Conservation (phyloP, 1,284 basidiomycete species). For the Termitomyces sp. region DNA sequence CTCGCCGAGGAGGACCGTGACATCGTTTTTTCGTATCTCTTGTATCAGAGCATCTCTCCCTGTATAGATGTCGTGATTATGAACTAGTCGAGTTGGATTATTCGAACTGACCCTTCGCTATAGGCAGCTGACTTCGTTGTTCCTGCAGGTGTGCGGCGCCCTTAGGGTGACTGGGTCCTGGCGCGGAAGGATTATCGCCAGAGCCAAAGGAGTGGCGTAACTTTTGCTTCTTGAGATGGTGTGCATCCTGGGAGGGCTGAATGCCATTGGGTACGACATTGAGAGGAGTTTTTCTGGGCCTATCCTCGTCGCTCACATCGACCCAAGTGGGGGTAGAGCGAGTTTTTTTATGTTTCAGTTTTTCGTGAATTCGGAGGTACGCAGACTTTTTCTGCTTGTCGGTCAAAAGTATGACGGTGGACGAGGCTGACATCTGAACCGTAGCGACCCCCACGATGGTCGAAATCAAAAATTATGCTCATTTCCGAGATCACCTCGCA, state of each 20-base stretch:
- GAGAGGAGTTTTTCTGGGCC: constrained; percentile 20
- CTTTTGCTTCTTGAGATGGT: constrained; percentile 13
- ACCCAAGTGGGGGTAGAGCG: constrained; percentile 22
- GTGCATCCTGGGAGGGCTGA: constrained; percentile 8
- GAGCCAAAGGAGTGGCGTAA: constrained; percentile 3
- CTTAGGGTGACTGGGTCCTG: constrained; percentile 17
- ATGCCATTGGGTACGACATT: constrained; percentile 23
- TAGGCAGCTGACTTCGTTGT: constrained; percentile 69
- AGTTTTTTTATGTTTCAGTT: constrained; percentile 5
- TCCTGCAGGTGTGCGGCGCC: constrained; percentile 38
- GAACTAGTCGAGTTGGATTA: neutral
- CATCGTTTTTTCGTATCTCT: constrained; percentile 76
- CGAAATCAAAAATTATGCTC: constrained; percentile 1
- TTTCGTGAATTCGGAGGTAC: constrained; percentile 2
- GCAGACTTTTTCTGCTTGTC: constrained; percentile 6
- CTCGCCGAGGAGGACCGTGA: constrained; percentile 90
- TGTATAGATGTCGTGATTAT: constrained; percentile 24
- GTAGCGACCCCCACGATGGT: neutral
- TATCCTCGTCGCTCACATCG: constrained; percentile 30
- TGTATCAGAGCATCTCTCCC: constrained; percentile 73
- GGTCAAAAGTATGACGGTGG: constrained; percentile 8
- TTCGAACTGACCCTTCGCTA: constrained; percentile 60
- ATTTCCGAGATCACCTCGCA: neutral
- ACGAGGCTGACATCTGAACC: constrained; percentile 5
- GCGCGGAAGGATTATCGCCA: neutral